Evolutionary conservation across 192 early-diverging fungal genomes (phyloP).

Genomic region (Rhizophagus sp.): DNA sequence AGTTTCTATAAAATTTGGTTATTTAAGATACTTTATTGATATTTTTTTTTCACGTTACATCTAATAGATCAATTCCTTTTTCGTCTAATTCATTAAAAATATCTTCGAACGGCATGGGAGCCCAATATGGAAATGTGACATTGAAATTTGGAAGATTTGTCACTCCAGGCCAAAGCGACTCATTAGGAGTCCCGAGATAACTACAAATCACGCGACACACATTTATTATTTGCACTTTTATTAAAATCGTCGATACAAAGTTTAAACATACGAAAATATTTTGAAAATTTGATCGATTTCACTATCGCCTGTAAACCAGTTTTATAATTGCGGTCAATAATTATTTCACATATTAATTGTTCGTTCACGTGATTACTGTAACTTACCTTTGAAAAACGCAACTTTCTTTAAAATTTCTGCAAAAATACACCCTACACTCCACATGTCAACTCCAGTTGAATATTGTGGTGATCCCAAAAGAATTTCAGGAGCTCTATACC

Average conservation of each 20-base stretch:
- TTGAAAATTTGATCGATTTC: conserved; percentile 94
- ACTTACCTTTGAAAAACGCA: conserved; percentile 84
- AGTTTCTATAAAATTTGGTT: background rate
- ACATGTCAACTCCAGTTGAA: conserved; percentile 94
- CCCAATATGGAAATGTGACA: conserved; percentile 75
- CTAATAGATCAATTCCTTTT: conserved; percentile 73
- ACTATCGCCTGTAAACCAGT: conserved; percentile 60
- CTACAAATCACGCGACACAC: conserved; percentile 68
- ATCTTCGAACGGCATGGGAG: conserved; percentile 45
- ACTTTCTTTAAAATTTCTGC: conserved; percentile 84
- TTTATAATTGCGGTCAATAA: background rate
- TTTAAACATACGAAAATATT: conserved; percentile 65
- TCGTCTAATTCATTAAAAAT: conserved; percentile 56
- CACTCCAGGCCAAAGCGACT: conserved; percentile 76
- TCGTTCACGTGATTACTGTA: background rate
- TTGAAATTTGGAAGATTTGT: conserved; percentile 82
- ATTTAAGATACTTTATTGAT: background rate
- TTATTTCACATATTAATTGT: background rate
- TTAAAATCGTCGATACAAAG: background rate
- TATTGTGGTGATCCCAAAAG: conserved; percentile 89
- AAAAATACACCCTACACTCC: conserved; percentile 97
- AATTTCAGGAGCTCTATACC: conserved; percentile 97
- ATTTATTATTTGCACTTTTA: background rate
- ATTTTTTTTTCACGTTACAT: conserved; percentile 26
- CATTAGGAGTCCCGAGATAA: conserved; percentile 81